These are phyloP conservation scores for Picea sitchensis DNA, from an alignment of 75 land plant genomes.

Conservation along the genomic window DNA sequence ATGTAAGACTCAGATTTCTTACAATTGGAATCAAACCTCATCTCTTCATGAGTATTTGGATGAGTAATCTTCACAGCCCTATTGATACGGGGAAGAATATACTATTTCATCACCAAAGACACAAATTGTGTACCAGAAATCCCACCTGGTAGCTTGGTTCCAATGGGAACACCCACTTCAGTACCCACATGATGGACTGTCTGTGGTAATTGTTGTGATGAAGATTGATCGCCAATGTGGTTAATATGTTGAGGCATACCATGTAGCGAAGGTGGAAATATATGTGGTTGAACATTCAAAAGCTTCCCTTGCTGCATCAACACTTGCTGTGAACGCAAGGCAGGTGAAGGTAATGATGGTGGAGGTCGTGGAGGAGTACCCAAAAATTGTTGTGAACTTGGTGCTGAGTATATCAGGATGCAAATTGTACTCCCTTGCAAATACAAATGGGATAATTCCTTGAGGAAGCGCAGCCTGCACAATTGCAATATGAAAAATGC, in stretches of 20 bases:
- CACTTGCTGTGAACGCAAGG: constrained; percentile 19
- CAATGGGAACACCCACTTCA: no score
- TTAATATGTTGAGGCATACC: background rate
- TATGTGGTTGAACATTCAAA: constrained; percentile 28
- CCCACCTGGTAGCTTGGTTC: no score
- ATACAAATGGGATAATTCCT: no score
- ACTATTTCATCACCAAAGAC: background rate
- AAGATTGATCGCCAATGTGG: background rate
- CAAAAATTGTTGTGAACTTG: constrained; percentile 40
- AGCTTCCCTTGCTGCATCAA: constrained; percentile 58
- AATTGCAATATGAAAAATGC: no score
- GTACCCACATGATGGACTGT: constrained; percentile 39
- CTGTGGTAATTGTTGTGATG: constrained; percentile 17
- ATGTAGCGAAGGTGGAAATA: background rate
- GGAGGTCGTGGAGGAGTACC: constrained; percentile 28
- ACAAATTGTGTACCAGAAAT: background rate
- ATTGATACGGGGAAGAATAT: constrained; percentile 22
- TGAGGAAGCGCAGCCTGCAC: no score
- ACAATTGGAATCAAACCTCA: constrained; percentile 31
- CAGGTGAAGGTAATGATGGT: constrained; percentile 25
- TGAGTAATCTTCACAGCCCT: constrained; percentile 77
- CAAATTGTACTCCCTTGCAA: no score
- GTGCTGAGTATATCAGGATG: constrained; percentile 32
- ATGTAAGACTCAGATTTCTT: constrained; percentile 21
- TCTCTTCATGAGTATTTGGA: constrained; percentile 86